These are phyloP conservation scores for Tetrahymena borealis DNA, from an alignment of 73 alveolate genomes.

Conservation along the genomic window DNA sequence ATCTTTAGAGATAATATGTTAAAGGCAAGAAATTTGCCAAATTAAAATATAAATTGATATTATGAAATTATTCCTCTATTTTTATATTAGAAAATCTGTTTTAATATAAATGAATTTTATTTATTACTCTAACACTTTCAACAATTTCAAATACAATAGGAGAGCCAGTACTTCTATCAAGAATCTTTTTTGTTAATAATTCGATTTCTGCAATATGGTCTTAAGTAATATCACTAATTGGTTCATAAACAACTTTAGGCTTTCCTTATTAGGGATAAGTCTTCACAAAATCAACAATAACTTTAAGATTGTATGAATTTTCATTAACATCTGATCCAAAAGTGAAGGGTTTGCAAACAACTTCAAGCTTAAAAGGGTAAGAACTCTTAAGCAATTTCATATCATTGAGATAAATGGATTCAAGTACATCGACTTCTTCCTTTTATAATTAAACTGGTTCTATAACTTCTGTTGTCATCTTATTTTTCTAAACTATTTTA, in stretches of 20 bases:
- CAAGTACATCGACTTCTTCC: background rate
- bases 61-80: no score
- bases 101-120: no score
- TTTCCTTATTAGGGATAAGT: background rate
- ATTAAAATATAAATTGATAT: no score
- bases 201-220: background rate
- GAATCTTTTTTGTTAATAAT: background rate
- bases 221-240: background rate
- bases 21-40: no score
- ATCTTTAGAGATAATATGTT: no score
- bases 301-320: background rate
- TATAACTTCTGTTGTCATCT: background rate
- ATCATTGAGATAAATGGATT: background rate
- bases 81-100: no score
- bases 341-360: background rate
- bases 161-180: background rate
- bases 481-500: background rate
- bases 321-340: background rate
- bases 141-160: background rate
- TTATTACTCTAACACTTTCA: background rate
- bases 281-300: background rate
- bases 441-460: background rate
- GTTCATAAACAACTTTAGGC: background rate
- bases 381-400: background rate
- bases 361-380: background rate